These are phyloP conservation scores for Lentinus tigrinus DNA, from an alignment of 768 basidiomycete genomes.

Conservation along the genomic window DNA sequence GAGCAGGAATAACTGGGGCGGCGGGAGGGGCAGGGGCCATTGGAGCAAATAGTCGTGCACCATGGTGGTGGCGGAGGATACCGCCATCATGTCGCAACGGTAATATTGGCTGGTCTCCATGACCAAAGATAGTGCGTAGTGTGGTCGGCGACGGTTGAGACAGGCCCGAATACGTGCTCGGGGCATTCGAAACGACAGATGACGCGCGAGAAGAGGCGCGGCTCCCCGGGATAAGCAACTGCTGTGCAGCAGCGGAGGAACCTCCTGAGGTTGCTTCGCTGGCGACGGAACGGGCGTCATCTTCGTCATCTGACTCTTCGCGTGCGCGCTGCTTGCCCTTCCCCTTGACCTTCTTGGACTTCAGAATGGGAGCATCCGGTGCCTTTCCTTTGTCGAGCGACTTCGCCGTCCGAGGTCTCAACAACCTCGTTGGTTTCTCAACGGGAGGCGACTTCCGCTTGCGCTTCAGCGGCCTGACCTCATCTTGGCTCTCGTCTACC, in stretches of 20 bases:
- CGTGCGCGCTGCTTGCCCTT: slow-evolving; percentile 35
- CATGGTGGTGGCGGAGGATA: slow-evolving; percentile 29
- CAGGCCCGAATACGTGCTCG: slow-evolving; percentile 21
- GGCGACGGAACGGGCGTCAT: slow-evolving; percentile 9
- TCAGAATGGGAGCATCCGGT: background rate
- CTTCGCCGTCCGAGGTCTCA: slow-evolving; percentile 12
- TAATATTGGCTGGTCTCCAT: slow-evolving; percentile 1
- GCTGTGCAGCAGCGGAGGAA: slow-evolving; percentile 39
- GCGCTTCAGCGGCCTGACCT: slow-evolving; percentile 21
- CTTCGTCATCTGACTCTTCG: slow-evolving; percentile 6
- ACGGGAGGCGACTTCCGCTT: slow-evolving; percentile 21
- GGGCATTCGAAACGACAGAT: slow-evolving; percentile 42
- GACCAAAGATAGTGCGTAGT: slow-evolving; percentile 6
- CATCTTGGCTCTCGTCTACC: slow-evolving; percentile 3
- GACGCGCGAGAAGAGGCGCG: slow-evolving; percentile 35
- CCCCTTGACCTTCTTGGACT: slow-evolving; percentile 23
- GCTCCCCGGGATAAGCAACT: slow-evolving; percentile 30
- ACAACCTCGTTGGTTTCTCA: background rate
- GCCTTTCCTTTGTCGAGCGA: slow-evolving; percentile 4
- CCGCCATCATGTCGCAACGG: slow-evolving; percentile 29
- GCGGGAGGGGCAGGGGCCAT: slow-evolving; percentile 1
- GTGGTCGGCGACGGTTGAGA: slow-evolving; percentile 25
- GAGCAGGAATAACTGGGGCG: background rate
- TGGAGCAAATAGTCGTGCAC: background rate
- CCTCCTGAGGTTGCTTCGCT: slow-evolving; percentile 29